Base-by-base conservation (phyloP, 345 rosid species). In the Citrus sp. region DNA sequence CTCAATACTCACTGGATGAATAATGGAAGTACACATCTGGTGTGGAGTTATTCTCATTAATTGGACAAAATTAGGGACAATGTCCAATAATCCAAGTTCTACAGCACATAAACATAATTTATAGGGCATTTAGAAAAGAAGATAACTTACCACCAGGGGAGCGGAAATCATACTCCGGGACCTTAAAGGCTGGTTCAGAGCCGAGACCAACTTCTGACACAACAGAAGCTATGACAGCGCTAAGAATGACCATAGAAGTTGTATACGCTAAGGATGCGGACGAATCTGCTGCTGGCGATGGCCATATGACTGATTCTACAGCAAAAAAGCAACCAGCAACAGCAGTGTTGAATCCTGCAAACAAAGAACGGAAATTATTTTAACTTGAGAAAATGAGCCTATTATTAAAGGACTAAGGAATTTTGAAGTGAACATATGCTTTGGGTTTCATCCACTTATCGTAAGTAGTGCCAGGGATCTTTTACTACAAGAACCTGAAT, bases 281-380 rank as follows among this genome's bases (percentile, higher is more conserved):
- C 24, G 88, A 87, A 78, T 90, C 90, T 40, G 73, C 42, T 19
- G 69, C 66, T 3, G 90, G 88, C 0, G 98, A 88, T 70, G 98
- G 98, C 97, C 98, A 92, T 84, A 95, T 80, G 73, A 93, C 97
- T 5, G 98, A 95, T 80, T 95, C 98, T 54, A 93, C 94, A 10
- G 98, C 97, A 34, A 95, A 95, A 84, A 93, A 95, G 70, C 98
- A 95, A 75, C 98, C 98, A 74, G 97, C 98, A 82, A 95, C 98
- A 38, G 98, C 98, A 60, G 98, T 97, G 77, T 95, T 95, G 87
- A 95, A 95, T 65, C 98, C 98, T 94, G 82, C 30, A 76, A 25
- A 78, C 75, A 16, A 75, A 70, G 37, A 22, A 70, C 2, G 19
- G 21, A 67, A 67, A 67, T n/a, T n/a, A 40, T 6, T 67, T 24